Evolutionary conservation across 2,329 filamentous ascomycete species (phyloP), one percentile per base, ranked within the genome.

Genomic region (Leptographium wingfieldii): DNA sequence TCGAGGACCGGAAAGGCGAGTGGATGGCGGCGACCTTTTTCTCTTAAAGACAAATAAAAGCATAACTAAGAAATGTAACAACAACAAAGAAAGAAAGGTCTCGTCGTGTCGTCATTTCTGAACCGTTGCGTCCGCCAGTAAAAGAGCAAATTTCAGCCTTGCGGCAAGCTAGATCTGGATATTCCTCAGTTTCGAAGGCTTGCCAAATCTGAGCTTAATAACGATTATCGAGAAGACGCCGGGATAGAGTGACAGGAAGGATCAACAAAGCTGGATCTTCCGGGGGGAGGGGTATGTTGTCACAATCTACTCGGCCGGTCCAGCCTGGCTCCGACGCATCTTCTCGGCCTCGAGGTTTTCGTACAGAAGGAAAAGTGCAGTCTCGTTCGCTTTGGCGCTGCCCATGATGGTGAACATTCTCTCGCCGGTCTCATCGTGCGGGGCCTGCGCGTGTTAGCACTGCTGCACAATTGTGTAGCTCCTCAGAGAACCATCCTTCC

Each of bases 341-440:
- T 99, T 99, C 80, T 99, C 94, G 19, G 92, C 92, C 77, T 99
- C 94, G 57, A 99, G 84, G 75, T 99, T 99, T 80, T 99, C 94
- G 73, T 99, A 99, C 64, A 99, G 80, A 59, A 99, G 85, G 74
- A 96, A 96, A 33, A 99, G 80, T 5, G 94, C 94, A 67, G 91
- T 92, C 76, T 99, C 94, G 69, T 99, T 99, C 65, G 91, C 90
- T 75, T 87, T 87, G 62, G 90, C 86, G 63, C 89, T 95, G 66
- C 94, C 94, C 82, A 95, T 96, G 72, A 99, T 99, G 70, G 94
- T 99, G 78, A 99, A 99, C 94, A 99, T 99, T 69, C 94, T 87
- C 81, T 99, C 94, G 66, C 94, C 94, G 62, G 90, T 95, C 67
- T 97, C 94, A 68, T 99, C 94, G 70, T 99, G 94, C 60, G 94